A percentile compares a stretch with the other conserved stretches of the same genome.
phyloP scores from a whole-genome alignment of 805 yeast species.

The Candida coquimbonensis region DNA sequence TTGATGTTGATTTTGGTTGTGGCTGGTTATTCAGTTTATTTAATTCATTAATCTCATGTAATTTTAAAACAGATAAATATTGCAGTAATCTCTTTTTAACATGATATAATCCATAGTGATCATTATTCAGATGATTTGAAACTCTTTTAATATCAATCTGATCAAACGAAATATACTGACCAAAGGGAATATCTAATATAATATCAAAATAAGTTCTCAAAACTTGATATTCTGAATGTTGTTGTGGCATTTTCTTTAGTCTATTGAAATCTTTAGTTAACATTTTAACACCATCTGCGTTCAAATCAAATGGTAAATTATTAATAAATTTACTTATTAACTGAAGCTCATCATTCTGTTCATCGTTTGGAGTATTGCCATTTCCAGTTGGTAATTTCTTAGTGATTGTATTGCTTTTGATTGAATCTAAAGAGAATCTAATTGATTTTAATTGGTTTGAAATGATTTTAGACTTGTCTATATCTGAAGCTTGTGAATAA shows the following conservation, averaged over 20 bases:
- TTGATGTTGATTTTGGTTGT: background rate
- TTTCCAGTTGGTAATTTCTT: background rate
- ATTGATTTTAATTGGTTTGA: conserved; percentile 50
- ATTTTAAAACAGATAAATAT: conserved; percentile 69
- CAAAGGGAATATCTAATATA: conserved; percentile 57
- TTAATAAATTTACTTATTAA: conserved; percentile 26
- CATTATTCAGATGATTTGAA: conserved; percentile 53
- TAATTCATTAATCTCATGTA: conserved; percentile 27
- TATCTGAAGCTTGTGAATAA: conserved; percentile 40
- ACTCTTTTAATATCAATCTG: conserved; percentile 46
- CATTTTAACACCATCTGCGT: conserved; percentile 36
- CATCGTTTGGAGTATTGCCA: conserved; percentile 7
- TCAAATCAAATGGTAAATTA: conserved; percentile 23
- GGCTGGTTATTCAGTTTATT: conserved; percentile 1
- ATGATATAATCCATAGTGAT: conserved; percentile 68
- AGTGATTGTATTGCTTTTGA: conserved; percentile 25
- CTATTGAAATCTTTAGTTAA: conserved; percentile 47
- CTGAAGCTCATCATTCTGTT: conserved; percentile 32
- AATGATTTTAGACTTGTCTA: conserved; percentile 47
- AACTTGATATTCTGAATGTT: conserved; percentile 58
- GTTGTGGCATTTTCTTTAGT: conserved; percentile 42
- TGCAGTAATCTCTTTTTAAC: conserved; percentile 74
- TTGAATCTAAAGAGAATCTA: conserved; percentile 40
- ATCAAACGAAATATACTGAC: conserved; percentile 25
- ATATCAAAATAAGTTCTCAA: conserved; percentile 58